Conservation (phyloP, 108 stramenopile genomes). For the Nitzschia sp. region DNA sequence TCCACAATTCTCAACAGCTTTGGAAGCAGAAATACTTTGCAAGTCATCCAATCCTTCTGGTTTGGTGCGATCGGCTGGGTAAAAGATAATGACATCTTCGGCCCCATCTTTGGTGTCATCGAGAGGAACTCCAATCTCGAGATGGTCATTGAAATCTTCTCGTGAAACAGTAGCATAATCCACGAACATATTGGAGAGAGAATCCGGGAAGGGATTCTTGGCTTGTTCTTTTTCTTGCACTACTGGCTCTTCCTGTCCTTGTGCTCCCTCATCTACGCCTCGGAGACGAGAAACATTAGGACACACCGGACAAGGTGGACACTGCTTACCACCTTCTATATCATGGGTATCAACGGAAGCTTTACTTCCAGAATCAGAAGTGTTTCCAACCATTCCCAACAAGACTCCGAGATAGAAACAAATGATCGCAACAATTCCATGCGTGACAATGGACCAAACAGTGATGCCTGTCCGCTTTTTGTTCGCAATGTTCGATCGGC, state of each 20-base stretch:
- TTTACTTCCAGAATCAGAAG: background rate
- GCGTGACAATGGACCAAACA: slow-evolving; percentile 17
- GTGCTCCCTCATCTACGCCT: background rate
- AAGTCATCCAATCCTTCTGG: slow-evolving; percentile 17
- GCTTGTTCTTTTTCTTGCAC: background rate
- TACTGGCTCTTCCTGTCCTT: background rate
- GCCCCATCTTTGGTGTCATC: slow-evolving; percentile 25
- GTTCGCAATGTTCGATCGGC: no score
- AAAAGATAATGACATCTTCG: slow-evolving; percentile 30
- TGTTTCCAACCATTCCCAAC: slow-evolving; percentile 22
- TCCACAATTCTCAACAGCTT: slow-evolving; percentile 62
- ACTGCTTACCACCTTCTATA: background rate
- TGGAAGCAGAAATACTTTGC: slow-evolving; percentile 22
- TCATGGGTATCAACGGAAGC: background rate
- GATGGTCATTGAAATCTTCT: slow-evolving; percentile 23
- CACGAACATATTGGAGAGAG: slow-evolving; percentile 16
- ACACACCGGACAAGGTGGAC: background rate
- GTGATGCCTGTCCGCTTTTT: slow-evolving; percentile 1
- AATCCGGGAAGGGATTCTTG: slow-evolving; percentile 13
- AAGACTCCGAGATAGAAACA: slow-evolving; percentile 34
- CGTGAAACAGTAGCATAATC: slow-evolving; percentile 35
- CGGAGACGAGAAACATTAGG: background rate
- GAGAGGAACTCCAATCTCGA: slow-evolving; percentile 35
- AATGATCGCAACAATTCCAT: slow-evolving; percentile 23
- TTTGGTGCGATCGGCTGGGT: slow-evolving; percentile 22